These are phyloP conservation scores for Apophysomyces elegans DNA, from an alignment of 371 early-diverging fungal genomes.

Conservation along the genomic window DNA sequence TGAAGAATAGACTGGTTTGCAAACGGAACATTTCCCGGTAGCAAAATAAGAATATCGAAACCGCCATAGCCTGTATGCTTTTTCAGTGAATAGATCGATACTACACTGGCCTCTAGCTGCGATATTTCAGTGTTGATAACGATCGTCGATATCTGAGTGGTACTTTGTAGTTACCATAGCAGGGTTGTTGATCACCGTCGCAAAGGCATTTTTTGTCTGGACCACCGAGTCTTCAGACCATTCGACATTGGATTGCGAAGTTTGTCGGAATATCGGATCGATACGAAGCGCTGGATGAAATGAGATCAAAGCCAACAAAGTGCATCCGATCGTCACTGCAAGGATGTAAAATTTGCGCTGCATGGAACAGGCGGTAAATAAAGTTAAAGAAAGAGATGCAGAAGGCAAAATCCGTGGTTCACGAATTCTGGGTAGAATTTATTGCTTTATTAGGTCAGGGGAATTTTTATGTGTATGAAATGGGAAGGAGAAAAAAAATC, in stretches of 20 bases:
- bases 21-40: background rate
- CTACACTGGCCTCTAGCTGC: background rate
- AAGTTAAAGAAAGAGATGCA: background rate
- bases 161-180: background rate
- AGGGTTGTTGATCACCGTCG: background rate
- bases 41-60: background rate
- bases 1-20: background rate
- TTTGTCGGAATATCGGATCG: slow-evolving; percentile 1
- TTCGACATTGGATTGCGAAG: background rate
- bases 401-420: background rate
- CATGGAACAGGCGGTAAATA: background rate
- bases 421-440: too few relatives aligned
- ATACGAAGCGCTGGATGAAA: slow-evolving; percentile 6
- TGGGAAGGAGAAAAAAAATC: background rate
- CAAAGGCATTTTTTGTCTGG: background rate
- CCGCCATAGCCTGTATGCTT: too few relatives aligned
- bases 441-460: background rate
- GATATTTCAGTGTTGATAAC: background rate
- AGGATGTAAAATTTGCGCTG: background rate
- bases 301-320: background rate
- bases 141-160: background rate
- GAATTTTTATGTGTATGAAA: background rate
- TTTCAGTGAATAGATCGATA: slow-evolving; percentile 1
- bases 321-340: background rate
- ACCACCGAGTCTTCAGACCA: background rate